These are phyloP conservation scores for Nitzschia putrida DNA, from an alignment of 108 stramenopile genomes.

Conservation along the genomic window DNA sequence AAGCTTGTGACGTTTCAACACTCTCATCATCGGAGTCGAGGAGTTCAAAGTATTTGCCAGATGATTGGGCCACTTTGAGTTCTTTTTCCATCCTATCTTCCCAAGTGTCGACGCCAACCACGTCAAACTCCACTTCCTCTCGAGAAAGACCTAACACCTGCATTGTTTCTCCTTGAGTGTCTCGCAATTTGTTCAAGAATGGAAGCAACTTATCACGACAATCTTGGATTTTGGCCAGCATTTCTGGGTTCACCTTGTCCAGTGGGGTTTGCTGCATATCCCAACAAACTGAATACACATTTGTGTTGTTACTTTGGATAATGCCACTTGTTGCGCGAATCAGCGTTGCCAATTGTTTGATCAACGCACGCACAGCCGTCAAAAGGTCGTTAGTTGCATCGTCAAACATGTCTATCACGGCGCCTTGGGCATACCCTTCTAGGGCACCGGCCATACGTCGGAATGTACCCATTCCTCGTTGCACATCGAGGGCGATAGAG, in stretches of 20 bases:
- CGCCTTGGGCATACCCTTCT: constrained; percentile 5
- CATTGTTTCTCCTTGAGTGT: constrained; percentile 23
- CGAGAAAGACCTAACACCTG: constrained; percentile 45
- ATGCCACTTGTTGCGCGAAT: constrained; percentile 23
- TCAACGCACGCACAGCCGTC: constrained; percentile 29
- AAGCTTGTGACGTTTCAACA: no score
- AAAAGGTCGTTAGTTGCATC: constrained; percentile 31
- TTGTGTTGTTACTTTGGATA: constrained; percentile 23
- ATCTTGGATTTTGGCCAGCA: no score
- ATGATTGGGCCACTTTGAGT: constrained; percentile 38
- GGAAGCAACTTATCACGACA: constrained; percentile 41
- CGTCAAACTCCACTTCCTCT: constrained; percentile 44
- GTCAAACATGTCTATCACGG: constrained; percentile 35
- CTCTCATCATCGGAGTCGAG: neutral
- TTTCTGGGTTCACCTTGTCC: no score
- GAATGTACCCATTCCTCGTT: constrained; percentile 39
- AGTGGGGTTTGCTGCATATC: no score
- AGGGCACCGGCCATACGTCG: constrained; percentile 45
- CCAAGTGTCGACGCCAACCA: constrained; percentile 47
- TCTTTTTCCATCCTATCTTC: constrained; percentile 34
- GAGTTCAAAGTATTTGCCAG: constrained; percentile 37
- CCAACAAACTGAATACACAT: constrained; percentile 44
- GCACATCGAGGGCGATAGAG: constrained; percentile 23
- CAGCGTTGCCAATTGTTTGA: constrained; percentile 23
- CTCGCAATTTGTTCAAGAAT: constrained; percentile 30